phyloP scores from a whole-genome alignment of 192 early-diverging fungal species.

The Coemansia nantahalensis region DNA sequence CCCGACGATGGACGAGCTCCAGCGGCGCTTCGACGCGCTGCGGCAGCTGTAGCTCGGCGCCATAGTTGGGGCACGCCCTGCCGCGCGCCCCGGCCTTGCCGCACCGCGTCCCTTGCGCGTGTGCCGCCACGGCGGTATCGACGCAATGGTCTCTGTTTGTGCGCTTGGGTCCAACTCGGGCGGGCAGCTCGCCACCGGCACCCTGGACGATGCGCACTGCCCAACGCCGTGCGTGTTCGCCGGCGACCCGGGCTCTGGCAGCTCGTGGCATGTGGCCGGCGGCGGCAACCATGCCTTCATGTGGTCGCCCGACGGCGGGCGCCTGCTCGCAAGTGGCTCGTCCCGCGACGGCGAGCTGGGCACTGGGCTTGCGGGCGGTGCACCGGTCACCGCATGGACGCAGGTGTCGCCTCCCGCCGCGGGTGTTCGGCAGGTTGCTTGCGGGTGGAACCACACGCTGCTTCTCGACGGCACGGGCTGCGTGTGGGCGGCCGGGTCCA shows the following conservation, averaged over 20 bases:
- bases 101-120: no score
- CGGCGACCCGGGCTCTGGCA: background rate
- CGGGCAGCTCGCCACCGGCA: conserved; percentile 41
- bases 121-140: no score
- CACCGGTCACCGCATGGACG: conserved; percentile 12
- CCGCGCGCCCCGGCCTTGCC: no score
- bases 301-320: conserved; percentile 14
- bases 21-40: conserved; percentile 73
- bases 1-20: conserved; percentile 72
- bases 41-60: conserved; percentile 48
- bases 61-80: no score
- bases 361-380: background rate
- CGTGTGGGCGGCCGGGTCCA: conserved; percentile 25
- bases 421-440: conserved; percentile 20
- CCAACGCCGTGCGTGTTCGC: conserved; percentile 3
- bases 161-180: conserved; percentile 50
- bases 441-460: conserved; percentile 52
- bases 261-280: conserved; percentile 12
- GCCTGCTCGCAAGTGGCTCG: conserved; percentile 26
- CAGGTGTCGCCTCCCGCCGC: conserved; percentile 4
- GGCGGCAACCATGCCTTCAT: conserved; percentile 51
- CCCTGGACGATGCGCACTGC: conserved; percentile 26
- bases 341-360: conserved; percentile 42
- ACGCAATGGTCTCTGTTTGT: conserved; percentile 23
- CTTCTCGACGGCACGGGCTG: conserved; percentile 14